Base-by-base conservation (phyloP, 2,329 filamentous ascomycete genomes). In the Botryotinia convoluta region DNA sequence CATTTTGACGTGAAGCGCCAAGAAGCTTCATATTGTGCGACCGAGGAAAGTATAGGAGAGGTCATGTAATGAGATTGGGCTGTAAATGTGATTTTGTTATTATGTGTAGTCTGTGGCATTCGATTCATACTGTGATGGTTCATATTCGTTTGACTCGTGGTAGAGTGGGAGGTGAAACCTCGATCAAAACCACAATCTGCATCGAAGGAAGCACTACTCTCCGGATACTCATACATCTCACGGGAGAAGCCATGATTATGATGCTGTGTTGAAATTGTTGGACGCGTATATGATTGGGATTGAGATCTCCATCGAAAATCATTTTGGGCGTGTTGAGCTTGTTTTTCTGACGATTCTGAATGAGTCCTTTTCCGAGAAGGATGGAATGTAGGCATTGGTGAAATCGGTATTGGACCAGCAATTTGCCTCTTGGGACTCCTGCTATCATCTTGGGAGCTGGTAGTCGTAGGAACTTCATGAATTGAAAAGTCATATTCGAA, bases 1-100 rank as follows among this genome's bases (percentile, higher is more conserved):
- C 57, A 63, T 44, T 71, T 71, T 9, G 42, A 63, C 6, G 69
- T 71, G 32, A 48, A 22, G 26, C 60, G 69, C 29, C 44, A 70
- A 9, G 68, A 62, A 20, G 22, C 12, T 70, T 61, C 42, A 45
- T 29, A 37, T 5, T 57, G 57, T 45, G 26, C n/a, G 18, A 61
- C 35, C 35, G 63, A 37, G 14, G 68, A 20, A 29, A 29, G 45
- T 8, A 29, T 26, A 1, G 54, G 39, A 16, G 26, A n/a, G 26
- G 39, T 1, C 8, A 70, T 37, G 1, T 39, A 44, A 51, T 67
- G 44, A 35, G 63, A 51, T 51, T 48, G 63, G 1, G 29, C 14
- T 22, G 44, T 7, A 20, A 48, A 37, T n/a, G 63, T 6, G 32
- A 18, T 26, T 32, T 22, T n/a, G 9, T 37, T 29, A 18, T 51